Evolutionary conservation across 1,284 basidiomycete species (phyloP), one percentile per base, ranked within the genome.

Genomic region (Caloboletus firmus): DNA sequence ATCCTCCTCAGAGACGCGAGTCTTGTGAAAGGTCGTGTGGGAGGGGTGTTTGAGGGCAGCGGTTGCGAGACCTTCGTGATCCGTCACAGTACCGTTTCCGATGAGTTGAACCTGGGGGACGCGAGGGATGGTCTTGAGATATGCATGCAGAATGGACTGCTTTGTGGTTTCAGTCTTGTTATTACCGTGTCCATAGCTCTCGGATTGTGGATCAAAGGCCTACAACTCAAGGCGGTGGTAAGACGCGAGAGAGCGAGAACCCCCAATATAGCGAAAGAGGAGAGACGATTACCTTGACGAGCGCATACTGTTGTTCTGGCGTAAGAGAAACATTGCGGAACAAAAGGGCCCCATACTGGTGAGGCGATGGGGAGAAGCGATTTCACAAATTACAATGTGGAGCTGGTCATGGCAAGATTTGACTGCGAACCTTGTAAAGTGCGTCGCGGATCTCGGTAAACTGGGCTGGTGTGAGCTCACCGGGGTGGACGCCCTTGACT

Each of bases 11-110:
- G 85, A 84, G 30, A 95, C 79, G n/a, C 74, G 74, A 28, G 87
- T 87, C 74, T 91, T 91, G 78, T 97, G 95, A 75, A 96, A 97
- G 2, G 89, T 89, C 39, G 78, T 85, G 72, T 96, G 94, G 46
- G 85, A 87, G 2, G 93, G 94, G 73, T 96, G 87, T 63, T 84
- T 87, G 65, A 89, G 79, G 67, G 71, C 79, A 34, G 84, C 88
- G 56, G 83, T 79, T 1, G 83, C 79, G 40, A 93, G 78, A 13
- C 91, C 90, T 68, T 91, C 89, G 72, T 93, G 83, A 63, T 89
- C 72, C 61, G 82, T 82, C 20, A 89, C 82, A 4, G 72, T 79
- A 18, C 85, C 87, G 63, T 89, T 91, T 30, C 91, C 91, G 68
- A 93, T 92, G 50, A 93, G 82, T 67, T 93, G 91, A 2, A 93